Conservation (phyloP, 2,329 filamentous ascomycete species). For the Zymoseptoria pseudotritici region DNA sequence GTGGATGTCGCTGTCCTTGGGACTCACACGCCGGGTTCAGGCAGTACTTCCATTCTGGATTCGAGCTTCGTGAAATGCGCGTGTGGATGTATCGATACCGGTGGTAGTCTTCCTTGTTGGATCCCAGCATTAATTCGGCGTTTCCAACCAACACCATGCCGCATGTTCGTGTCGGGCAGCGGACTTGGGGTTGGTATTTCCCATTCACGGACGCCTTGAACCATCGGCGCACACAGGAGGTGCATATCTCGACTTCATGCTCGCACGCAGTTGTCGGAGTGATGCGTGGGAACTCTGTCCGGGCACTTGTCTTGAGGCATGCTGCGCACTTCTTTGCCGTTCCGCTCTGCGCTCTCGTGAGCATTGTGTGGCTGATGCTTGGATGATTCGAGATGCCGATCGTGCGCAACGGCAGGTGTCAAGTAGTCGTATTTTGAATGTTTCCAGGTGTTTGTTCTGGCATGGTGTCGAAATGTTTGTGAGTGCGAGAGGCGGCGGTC, state of each 20-base stretch:
- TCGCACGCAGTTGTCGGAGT: neutral
- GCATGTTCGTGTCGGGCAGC: neutral
- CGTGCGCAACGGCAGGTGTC: neutral
- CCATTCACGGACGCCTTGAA: neutral
- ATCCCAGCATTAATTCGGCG: neutral
- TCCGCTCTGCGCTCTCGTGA: neutral
- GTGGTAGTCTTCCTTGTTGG: neutral
- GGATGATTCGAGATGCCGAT: neutral
- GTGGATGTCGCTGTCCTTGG: conserved; percentile 14
- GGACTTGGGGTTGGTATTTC: neutral
- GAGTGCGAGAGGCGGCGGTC: neutral
- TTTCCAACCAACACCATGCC: neutral
- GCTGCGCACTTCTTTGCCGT: neutral
- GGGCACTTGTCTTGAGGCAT: neutral
- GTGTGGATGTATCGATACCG: neutral
- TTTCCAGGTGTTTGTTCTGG: neutral
- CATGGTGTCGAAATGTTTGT: neutral
- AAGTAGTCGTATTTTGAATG: neutral
- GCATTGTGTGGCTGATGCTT: neutral
- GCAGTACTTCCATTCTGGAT: neutral
- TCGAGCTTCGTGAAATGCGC: neutral
- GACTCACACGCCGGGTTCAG: neutral
- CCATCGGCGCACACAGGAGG: neutral
- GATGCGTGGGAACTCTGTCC: neutral
- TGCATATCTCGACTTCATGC: neutral